These are phyloP conservation scores for Lithohypha guttulata DNA, from an alignment of 2,329 filamentous ascomycete species.

Conservation along the genomic window DNA sequence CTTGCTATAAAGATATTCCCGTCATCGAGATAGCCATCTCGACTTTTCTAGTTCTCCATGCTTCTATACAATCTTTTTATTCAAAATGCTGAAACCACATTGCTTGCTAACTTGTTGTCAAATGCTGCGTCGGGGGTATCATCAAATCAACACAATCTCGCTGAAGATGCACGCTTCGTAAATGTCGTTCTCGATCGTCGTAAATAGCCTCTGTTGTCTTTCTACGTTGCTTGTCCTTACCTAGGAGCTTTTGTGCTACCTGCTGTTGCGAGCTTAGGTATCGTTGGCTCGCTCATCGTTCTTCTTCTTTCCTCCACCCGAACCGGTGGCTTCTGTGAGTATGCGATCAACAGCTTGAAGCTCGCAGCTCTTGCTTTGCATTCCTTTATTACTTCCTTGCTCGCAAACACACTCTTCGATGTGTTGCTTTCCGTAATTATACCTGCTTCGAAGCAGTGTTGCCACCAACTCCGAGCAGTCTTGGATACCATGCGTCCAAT, in stretches of 20 bases:
- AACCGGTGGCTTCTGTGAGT: constrained; percentile 62
- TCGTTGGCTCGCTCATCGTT: constrained; percentile 30
- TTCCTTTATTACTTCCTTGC: constrained; percentile 64
- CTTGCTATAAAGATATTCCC: too few relatives aligned
- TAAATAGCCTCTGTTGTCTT: too few relatives aligned
- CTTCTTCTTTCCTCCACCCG: constrained; percentile 28
- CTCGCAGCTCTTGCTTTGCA: constrained; percentile 80
- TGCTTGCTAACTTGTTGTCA: constrained; percentile 6
- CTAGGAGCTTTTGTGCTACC: constrained; percentile 3
- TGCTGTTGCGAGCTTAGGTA: constrained; percentile 16
- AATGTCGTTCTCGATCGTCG: neutral
- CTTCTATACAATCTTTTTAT: neutral
- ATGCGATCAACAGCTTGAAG: constrained; percentile 82
- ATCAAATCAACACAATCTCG: constrained; percentile 7
- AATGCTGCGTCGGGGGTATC: constrained; percentile 6
- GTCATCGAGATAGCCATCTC: neutral
- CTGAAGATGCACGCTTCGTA: constrained; percentile 2
- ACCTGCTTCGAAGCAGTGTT: constrained; percentile 72
- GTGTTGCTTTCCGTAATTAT: constrained; percentile 40
- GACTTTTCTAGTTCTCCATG: too few relatives aligned
- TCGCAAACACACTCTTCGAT: constrained; percentile 64
- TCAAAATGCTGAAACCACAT: constrained; percentile 5
- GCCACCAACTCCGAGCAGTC: constrained; percentile 95
- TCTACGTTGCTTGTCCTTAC: neutral
- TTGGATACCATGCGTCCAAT: constrained; percentile 88